These are phyloP conservation scores for Chaetomium sp. DNA, from an alignment of 2,329 filamentous ascomycete species.

Conservation along the genomic window DNA sequence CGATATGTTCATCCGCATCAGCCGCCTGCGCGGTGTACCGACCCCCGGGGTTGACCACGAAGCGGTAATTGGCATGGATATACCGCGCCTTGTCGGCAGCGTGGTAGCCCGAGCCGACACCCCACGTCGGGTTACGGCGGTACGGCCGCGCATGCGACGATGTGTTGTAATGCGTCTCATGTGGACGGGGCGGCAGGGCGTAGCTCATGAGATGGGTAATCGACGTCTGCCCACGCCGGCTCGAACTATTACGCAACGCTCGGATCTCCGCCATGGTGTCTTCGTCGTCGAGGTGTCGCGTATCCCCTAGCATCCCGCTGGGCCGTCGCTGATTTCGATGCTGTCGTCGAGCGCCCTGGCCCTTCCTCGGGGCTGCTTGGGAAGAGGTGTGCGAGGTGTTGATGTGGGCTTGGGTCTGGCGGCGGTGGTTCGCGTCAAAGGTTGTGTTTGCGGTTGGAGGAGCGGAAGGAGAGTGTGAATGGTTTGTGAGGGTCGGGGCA, in stretches of 20 bases:
- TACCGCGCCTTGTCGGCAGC: conserved; percentile 84
- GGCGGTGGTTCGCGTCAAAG: conserved; percentile 44
- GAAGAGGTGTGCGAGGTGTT: conserved; percentile 20
- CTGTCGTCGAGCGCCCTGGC: conserved; percentile 70
- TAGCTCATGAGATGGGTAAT: conserved; percentile 98
- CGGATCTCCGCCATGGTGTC: conserved; percentile 79
- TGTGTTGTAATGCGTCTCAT: conserved; percentile 43
- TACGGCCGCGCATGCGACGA: conserved; percentile 48
- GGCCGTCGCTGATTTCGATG: conserved; percentile 77
- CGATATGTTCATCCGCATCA: conserved; percentile 82
- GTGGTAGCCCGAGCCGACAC: conserved; percentile 82
- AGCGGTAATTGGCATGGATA: conserved; percentile 94
- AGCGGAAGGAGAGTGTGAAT: conserved; percentile 30
- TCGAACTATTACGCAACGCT: conserved; percentile 51
- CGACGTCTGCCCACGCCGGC: conserved; percentile 85
- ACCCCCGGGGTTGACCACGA: conserved; percentile 79
- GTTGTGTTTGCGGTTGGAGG: conserved; percentile 38
- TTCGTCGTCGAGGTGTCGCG: conserved; percentile 56
- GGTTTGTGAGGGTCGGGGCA: conserved; percentile 35
- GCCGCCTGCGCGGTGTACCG: conserved; percentile 74
- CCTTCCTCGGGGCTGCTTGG: conserved; percentile 58
- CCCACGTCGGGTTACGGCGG: conserved; percentile 72
- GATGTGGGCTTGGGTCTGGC: conserved; percentile 33
- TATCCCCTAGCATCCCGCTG: conserved; percentile 33
- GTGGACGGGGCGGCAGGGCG: conserved; percentile 67